A percentile compares a stretch with the other conserved stretches of the same genome.
phyloP scores from a whole-genome alignment of 2,329 filamentous ascomycete species.

The Sordariomycetes sp. region DNA sequence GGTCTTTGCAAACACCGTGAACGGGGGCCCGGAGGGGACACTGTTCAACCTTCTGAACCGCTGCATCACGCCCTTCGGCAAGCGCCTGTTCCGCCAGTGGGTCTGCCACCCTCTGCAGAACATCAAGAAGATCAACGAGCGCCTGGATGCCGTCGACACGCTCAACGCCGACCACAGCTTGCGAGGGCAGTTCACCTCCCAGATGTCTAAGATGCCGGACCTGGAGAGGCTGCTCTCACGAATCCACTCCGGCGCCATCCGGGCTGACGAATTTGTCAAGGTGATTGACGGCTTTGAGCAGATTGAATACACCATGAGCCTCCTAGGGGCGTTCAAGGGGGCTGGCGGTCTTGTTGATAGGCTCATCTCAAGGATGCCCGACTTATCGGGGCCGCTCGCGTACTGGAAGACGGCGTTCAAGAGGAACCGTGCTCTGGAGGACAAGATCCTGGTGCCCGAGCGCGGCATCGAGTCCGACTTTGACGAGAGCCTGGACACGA shows the following conservation, averaged over 20 bases:
- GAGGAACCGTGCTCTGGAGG: conserved; percentile 61
- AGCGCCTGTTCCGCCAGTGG: conserved; percentile 92
- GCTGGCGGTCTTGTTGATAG: conserved; percentile 75
- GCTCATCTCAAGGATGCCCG: conserved; percentile 73
- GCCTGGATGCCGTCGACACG: conserved; percentile 86
- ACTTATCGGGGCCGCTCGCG: conserved; percentile 58
- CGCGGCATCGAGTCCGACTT: conserved; percentile 85
- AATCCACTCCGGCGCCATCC: conserved; percentile 84
- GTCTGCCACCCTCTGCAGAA: conserved; percentile 91
- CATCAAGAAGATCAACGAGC: conserved; percentile 76
- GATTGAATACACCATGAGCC: conserved; percentile 84
- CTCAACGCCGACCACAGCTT: conserved; percentile 71
- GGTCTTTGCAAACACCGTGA: conserved; percentile 84
- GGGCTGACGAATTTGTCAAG: conserved; percentile 80
- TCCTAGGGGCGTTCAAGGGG: conserved; percentile 61
- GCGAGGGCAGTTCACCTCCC: conserved; percentile 77
- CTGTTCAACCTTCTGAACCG: conserved; percentile 84
- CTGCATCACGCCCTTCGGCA: conserved; percentile 93
- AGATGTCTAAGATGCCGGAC: conserved; percentile 85
- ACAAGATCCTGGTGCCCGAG: conserved; percentile 74
- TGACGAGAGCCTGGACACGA: conserved; percentile 65
- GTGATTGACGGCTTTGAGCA: conserved; percentile 95
- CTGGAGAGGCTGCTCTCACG: conserved; percentile 88
- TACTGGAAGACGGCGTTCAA: conserved; percentile 93
- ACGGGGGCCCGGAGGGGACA: conserved; percentile 74